Conservation (phyloP, 768 basidiomycete genomes). For the Sporobolomyces roseus region DNA sequence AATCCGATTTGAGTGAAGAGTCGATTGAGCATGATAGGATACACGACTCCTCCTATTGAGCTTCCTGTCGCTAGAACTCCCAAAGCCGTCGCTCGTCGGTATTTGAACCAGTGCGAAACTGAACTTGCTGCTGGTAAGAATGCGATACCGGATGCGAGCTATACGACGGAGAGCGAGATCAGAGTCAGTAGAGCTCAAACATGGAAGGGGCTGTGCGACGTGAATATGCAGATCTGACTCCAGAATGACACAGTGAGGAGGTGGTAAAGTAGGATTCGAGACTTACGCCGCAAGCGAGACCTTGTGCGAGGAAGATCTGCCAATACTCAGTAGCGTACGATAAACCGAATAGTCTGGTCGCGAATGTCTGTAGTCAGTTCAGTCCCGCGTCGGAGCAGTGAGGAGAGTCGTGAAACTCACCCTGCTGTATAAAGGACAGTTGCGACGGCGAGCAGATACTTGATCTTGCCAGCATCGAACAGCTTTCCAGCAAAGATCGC, state of each 20-base stretch:
- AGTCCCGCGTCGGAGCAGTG: too few species aligned
- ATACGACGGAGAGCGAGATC: neutral
- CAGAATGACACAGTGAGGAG: slow-evolving; percentile 46
- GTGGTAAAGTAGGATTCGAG: slow-evolving; percentile 35
- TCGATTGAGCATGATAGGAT: slow-evolving; percentile 53
- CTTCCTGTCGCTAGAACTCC: slow-evolving; percentile 69
- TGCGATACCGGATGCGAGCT: slow-evolving; percentile 50
- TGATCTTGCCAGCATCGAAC: slow-evolving; percentile 56
- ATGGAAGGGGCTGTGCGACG: too few species aligned
- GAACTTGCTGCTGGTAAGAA: slow-evolving; percentile 63
- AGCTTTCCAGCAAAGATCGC: slow-evolving; percentile 55
- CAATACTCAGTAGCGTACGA: slow-evolving; percentile 37
- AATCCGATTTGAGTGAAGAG: slow-evolving; percentile 45
- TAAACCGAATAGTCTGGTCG: slow-evolving; percentile 30
- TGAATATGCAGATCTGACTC: too few species aligned
- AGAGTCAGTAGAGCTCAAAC: neutral
- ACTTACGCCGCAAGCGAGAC: slow-evolving; percentile 52
- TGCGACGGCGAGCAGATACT: slow-evolving; percentile 44
- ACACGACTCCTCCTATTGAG: slow-evolving; percentile 60
- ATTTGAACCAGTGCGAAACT: slow-evolving; percentile 63
- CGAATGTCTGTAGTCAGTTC: too few species aligned
- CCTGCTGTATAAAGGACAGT: slow-evolving; percentile 52
- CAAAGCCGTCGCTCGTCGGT: slow-evolving; percentile 66
- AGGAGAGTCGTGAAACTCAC: slow-evolving; percentile 26
- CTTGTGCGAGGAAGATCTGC: slow-evolving; percentile 58